phyloP scores from a whole-genome alignment of 2,329 filamentous ascomycete genomes.

The Aschersonia sp. region DNA sequence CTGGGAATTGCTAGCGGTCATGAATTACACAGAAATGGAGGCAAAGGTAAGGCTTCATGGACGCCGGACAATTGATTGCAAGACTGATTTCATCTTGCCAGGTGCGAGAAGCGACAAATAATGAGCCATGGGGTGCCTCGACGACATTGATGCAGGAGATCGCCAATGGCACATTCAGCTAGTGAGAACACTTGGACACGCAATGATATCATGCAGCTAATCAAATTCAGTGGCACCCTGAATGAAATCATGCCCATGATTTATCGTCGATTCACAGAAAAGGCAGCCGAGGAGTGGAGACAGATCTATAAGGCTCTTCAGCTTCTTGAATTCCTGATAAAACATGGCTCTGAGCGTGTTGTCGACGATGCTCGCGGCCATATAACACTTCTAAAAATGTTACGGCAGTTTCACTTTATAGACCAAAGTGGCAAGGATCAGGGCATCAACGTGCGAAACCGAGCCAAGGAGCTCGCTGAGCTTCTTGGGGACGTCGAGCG shows the following conservation, averaged over 20 bases:
- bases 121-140: constrained; percentile 89
- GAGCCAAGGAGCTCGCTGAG: constrained; percentile 88
- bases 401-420: constrained; percentile 96
- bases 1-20: constrained; percentile 53
- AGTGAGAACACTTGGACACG: constrained; percentile 42
- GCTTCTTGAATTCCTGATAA: constrained; percentile 91
- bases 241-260: constrained; percentile 99
- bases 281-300: constrained; percentile 94
- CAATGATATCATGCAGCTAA: background rate
- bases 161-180: constrained; percentile 93
- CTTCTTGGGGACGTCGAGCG: constrained; percentile 84
- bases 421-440: constrained; percentile 95
- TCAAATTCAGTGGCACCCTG: constrained; percentile 61
- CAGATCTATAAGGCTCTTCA: constrained; percentile 99
- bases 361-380: constrained; percentile 95
- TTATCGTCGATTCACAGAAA: constrained; percentile 97
- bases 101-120: constrained; percentile 97
- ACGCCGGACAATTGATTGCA: constrained; percentile 1
- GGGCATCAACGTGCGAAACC: constrained; percentile 91
- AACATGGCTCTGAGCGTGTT: constrained; percentile 93
- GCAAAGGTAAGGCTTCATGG: constrained; percentile 32
- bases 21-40: constrained; percentile 97
- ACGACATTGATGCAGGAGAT: constrained; percentile 92
- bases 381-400: constrained; percentile 91
- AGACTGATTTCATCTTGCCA: constrained; percentile 17